Evolutionary conservation across 129 eudicot species (phyloP), one percentile per base, ranked within the genome.

Genomic region (Oenanthe sinensis): DNA sequence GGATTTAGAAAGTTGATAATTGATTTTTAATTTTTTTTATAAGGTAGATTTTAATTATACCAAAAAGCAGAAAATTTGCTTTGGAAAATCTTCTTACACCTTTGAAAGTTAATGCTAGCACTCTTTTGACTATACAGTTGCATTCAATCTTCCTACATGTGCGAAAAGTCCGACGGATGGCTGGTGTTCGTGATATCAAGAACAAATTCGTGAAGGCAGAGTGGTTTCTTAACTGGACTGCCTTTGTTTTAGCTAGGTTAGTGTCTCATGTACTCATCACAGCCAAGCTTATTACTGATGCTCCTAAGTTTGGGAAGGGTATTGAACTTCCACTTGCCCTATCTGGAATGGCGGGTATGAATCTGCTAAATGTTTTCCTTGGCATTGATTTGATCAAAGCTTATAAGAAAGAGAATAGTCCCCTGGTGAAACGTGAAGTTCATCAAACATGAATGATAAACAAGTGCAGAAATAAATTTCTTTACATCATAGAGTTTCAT

Each of bases 261-360:
- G 36, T 78, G 13, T 77, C 98, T 75, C 98, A 95, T 83, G 70
- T 88, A 63, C 91, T 95, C 48, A 95, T 95, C 75, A 88, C 93
- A 10, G 68, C 87, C 62, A 95, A 91, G 83, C 88, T 95, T 58
- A 20, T 95, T 22, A 85, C 70, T 79, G 98, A 95, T 82, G 96
- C 92, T 78, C 60, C 92, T 50, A 91, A 90, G 90, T 95, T 95
- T 81, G 93, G 83, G 73, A 86, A 88, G 77, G 98, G 98, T 2
- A 68, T 95, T 5, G 97, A 90, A 85, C 94, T 95, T 55, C 98
- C 97, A 0, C 94, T 95, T 3, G 98, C 97, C 19, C 74, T 90
- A 30, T 84, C 84, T 75, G 98, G 98, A 47, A 95, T 95, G 98
- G 86, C 77, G 3, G 98, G 94, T 14, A 95, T 95, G 98, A 91